Percentiles rank a stretch among this genome's conserved stretches.
These are phyloP conservation scores for Cnidoscolus chayamansa DNA, from an alignment of 441 rosid genomes.

Conservation along the genomic window DNA sequence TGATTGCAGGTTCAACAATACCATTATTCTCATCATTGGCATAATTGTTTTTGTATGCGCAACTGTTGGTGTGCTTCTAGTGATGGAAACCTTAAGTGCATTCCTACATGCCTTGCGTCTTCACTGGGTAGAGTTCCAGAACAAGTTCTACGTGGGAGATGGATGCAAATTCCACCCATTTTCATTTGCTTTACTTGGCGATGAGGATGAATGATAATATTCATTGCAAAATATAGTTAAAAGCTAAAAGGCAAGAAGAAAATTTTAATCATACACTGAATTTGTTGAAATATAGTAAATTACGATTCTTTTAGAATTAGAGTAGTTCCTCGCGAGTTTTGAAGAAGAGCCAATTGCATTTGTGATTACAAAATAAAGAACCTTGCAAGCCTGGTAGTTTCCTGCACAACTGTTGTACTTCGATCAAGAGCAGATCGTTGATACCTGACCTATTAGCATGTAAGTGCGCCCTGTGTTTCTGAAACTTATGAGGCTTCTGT, in stretches of 20 bases:
- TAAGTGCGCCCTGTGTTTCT: neutral
- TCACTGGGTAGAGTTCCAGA: conserved; percentile 95
- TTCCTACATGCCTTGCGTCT: conserved; percentile 91
- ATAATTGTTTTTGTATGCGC: conserved; percentile 63
- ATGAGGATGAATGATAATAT: conserved; percentile 48
- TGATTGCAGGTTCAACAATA: conserved; percentile 61
- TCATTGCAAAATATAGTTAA: neutral
- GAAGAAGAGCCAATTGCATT: neutral
- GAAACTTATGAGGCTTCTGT: neutral
- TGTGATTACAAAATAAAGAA: neutral
- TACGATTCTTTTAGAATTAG: neutral
- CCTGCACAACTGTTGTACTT: neutral
- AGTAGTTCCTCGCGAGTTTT: conserved; percentile 3
- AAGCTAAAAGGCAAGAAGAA: conserved; percentile 21
- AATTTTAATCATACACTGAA: conserved; percentile 7
- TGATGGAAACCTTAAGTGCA: conserved; percentile 97
- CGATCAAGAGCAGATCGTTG: neutral
- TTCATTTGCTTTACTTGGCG: conserved; percentile 45
- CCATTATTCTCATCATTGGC: conserved; percentile 55
- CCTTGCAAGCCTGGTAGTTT: neutral
- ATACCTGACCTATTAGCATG: neutral
- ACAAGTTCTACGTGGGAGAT: conserved; percentile 89
- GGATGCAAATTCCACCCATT: conserved; percentile 52
- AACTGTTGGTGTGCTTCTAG: conserved; percentile 88
- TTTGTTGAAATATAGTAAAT: neutral